Conservation (phyloP, 2,329 filamentous ascomycete genomes). For the Sarocladium strictum region DNA sequence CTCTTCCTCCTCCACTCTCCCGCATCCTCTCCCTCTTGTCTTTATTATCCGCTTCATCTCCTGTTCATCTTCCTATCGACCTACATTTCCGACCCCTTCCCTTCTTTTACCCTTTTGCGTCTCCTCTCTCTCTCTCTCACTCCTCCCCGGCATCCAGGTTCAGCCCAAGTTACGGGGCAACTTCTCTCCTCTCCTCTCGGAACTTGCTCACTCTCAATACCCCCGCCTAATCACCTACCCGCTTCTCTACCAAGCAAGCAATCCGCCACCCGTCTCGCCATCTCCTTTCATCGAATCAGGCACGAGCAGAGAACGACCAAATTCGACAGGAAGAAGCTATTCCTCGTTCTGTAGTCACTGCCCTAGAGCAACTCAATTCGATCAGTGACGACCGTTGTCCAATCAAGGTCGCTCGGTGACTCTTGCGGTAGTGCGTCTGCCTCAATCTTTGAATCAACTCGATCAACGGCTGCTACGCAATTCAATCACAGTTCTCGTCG, state of each 20-base stretch:
- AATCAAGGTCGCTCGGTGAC: slow-evolving; percentile 1
- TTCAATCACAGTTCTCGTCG: background rate
- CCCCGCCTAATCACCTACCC: background rate
- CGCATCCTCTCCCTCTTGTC: slow-evolving; percentile 11
- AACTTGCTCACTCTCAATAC: slow-evolving; percentile 12
- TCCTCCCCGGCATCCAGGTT: slow-evolving; percentile 11
- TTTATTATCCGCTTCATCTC: slow-evolving; percentile 13
- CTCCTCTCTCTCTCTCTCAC: background rate
- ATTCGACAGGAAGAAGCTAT: background rate
- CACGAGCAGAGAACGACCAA: background rate
- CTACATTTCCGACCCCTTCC: slow-evolving; percentile 6
- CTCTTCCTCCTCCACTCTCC: slow-evolving; percentile 10
- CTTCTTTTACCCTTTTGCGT: slow-evolving; percentile 9
- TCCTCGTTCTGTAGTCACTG: background rate
- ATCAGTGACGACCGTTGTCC: background rate
- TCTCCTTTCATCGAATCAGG: background rate
- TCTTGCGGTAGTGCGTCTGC: background rate
- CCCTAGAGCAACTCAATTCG: slow-evolving; percentile 3
- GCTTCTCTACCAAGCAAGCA: background rate
- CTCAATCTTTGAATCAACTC: background rate
- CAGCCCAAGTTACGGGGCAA: slow-evolving; percentile 3
- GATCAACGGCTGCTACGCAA: slow-evolving; percentile 3
- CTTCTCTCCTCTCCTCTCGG: slow-evolving; percentile 13
- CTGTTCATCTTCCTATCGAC: slow-evolving; percentile 10
- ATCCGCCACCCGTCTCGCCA: slow-evolving; percentile 1